Evolutionary conservation across 495 filamentous ascomycete genomes (phyloP).

Genomic region (Trichocladium uniseriatum): DNA sequence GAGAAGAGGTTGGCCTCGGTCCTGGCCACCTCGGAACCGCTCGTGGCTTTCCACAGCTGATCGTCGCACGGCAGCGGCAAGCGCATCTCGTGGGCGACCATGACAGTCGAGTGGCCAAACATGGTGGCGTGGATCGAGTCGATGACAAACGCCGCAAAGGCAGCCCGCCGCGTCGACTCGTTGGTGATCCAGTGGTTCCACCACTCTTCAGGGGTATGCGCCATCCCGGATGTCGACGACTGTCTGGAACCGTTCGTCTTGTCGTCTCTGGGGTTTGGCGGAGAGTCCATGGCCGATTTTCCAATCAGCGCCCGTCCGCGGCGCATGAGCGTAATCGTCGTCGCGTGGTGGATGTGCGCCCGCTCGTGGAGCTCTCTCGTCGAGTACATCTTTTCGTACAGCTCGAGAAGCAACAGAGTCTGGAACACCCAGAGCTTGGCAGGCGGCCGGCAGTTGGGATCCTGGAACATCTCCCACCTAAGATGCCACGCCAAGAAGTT

Average conservation of each 20-base stretch:
- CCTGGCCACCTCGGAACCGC: slow-evolving; percentile 75
- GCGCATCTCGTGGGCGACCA: slow-evolving; percentile 94
- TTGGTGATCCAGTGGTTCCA: slow-evolving; percentile 97
- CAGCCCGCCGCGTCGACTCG: slow-evolving; percentile 80
- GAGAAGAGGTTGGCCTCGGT: slow-evolving; percentile 76
- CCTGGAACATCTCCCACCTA: slow-evolving; percentile 86
- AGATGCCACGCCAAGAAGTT: slow-evolving; percentile 87
- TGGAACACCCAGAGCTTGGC: slow-evolving; percentile 98
- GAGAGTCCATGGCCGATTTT: slow-evolving; percentile 78
- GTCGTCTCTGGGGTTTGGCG: slow-evolving; percentile 68
- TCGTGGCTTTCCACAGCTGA: slow-evolving; percentile 85
- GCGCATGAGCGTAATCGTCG: slow-evolving; percentile 90
- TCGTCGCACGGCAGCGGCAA: slow-evolving; percentile 91
- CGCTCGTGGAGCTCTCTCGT: slow-evolving; percentile 86
- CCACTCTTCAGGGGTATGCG: slow-evolving; percentile 71
- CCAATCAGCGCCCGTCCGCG: slow-evolving; percentile 86
- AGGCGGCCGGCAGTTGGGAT: slow-evolving; percentile 82
- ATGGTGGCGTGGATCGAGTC: slow-evolving; percentile 96
- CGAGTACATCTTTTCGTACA: slow-evolving; percentile 96
- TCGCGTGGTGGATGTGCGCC: slow-evolving; percentile 94
- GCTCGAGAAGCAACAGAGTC: slow-evolving; percentile 75
- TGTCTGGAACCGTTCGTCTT: slow-evolving; percentile 49
- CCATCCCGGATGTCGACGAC: slow-evolving; percentile 47
- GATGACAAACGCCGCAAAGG: slow-evolving; percentile 91
- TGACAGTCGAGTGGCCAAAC: slow-evolving; percentile 95